Evolutionary conservation across 345 rosid species (phyloP), one percentile per base, ranked within the genome.

Genomic region (Diplotaxis tenuifolia): DNA sequence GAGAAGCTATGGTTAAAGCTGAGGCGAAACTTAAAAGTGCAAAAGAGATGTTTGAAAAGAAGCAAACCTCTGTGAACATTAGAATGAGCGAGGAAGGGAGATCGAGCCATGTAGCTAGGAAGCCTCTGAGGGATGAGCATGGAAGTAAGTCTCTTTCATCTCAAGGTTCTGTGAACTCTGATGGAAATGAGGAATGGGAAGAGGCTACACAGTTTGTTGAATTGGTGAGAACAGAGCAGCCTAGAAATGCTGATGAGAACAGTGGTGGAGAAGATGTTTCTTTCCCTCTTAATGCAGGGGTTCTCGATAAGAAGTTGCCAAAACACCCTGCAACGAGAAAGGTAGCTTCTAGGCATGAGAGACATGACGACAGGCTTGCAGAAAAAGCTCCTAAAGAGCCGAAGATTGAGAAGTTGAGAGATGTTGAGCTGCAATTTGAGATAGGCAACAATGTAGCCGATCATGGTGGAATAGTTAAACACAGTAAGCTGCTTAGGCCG

Each of bases 1-100:
- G 84, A 77, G 96, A 95, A 67, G 96, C 88, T 15, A 85, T 91
- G 92, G 82, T 81, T 47, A 84, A 88, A 65, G 97, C 96, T 72
- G 91, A 83, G 82, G 93, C 88, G 61, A 86, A 79, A 68, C 71
- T 90, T n/a, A 88, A 84, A 73, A 77, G 80, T 78, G 88, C 96
- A 7, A 92, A 86, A 79, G 96, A 87, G 59, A 14, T 82, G 49
- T 80, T 84, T 70, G 89, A 90, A 73, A 87, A 84, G 84, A 89
- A 75, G 79, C 34, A 42, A 34, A 71, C 75, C 54, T 76, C 86
- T 6, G 78, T 40, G 67, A 78, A 69, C 54, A 86, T 61, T 40
- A 78, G 71, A 64, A 83, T 68, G 31, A 67, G 32, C 18, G 83
- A 68, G 73, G 83, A 70, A 78, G 85, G 75, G 67, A 86, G 75